Conservation (phyloP, 2,329 filamentous ascomycete genomes). For the Aureobasidium uvarum region DNA sequence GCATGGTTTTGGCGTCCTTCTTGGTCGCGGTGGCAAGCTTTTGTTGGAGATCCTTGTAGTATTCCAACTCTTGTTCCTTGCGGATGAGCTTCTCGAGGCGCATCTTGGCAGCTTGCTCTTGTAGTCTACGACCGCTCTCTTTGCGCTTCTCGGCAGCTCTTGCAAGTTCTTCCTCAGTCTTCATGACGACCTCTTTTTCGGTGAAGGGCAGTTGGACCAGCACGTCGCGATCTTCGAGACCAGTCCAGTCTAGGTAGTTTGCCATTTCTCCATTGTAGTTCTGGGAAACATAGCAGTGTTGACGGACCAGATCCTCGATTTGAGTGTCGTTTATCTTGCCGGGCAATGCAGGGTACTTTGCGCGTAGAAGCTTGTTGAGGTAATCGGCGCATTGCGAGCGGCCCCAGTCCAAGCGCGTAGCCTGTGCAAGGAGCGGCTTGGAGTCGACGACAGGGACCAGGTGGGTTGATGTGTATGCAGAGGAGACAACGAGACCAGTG, state of each 20-base stretch:
- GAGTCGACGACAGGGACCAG: constrained; percentile 88
- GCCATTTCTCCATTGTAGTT: constrained; percentile 78
- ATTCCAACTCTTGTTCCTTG: constrained; percentile 93
- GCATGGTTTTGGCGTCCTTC: constrained; percentile 80
- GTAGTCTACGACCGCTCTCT: constrained; percentile 84
- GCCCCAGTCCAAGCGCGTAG: constrained; percentile 91
- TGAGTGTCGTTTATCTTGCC: constrained; percentile 83
- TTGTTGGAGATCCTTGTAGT: constrained; percentile 79
- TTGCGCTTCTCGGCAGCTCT: constrained; percentile 90
- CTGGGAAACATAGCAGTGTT: constrained; percentile 85
- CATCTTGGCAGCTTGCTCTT: constrained; percentile 98
- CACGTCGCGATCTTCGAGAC: constrained; percentile 82
- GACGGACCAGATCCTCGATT: constrained; percentile 79
- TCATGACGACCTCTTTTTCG: constrained; percentile 85
- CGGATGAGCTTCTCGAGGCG: constrained; percentile 89
- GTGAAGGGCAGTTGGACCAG: constrained; percentile 92
- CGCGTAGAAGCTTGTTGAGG: constrained; percentile 77
- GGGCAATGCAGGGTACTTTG: constrained; percentile 90
- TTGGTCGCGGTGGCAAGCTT: constrained; percentile 70
- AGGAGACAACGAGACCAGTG: constrained; percentile 85
- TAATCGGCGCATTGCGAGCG: constrained; percentile 88
- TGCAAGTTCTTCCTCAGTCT: constrained; percentile 90
- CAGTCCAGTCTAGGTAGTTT: constrained; percentile 83
- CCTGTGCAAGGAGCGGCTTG: constrained; percentile 79
- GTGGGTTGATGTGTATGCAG: constrained; percentile 90